A percentile compares a stretch with the other conserved stretches of the same genome.
phyloP scores from a whole-genome alignment of 768 basidiomycete species.

The Rossbeevera mucosa region DNA sequence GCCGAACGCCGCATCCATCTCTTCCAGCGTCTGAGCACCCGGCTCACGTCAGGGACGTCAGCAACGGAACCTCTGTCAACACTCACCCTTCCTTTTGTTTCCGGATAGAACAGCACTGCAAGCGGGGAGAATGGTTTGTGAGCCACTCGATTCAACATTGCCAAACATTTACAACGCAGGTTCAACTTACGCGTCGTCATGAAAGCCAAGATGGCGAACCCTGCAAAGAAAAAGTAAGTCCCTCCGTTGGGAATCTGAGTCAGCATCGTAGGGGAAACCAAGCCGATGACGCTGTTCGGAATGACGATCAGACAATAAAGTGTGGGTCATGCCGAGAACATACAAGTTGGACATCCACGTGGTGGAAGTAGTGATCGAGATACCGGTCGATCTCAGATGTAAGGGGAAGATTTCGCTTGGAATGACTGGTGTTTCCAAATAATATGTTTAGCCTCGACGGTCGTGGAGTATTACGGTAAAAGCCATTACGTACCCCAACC shows the following conservation, averaged over 20 bases:
- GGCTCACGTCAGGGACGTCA: not conserved
- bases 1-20: conserved; percentile 32
- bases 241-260: conserved; percentile 17
- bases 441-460: too few species aligned
- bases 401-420: conserved; percentile 41
- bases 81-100: conserved; percentile 32
- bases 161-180: not conserved
- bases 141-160: not conserved
- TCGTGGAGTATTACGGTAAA: not conserved
- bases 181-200: conserved; percentile 24
- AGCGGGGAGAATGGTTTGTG: not conserved
- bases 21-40: conserved; percentile 28
- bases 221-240: conserved; percentile 29
- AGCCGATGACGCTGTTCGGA: conserved; percentile 21
- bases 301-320: not conserved
- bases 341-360: conserved; percentile 41
- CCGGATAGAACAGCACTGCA: conserved; percentile 26
- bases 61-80: not conserved
- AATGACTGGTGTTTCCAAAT: conserved; percentile 30
- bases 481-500: conserved; percentile 21
- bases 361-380: conserved; percentile 38
- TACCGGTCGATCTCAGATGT: conserved; percentile 38
- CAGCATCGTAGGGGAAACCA: conserved; percentile 29
- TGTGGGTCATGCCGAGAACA: not conserved
- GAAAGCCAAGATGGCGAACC: conserved; percentile 24